These are phyloP conservation scores for Zygosaccharomyces bisporus DNA, from an alignment of 805 yeast genomes.

Conservation along the genomic window DNA sequence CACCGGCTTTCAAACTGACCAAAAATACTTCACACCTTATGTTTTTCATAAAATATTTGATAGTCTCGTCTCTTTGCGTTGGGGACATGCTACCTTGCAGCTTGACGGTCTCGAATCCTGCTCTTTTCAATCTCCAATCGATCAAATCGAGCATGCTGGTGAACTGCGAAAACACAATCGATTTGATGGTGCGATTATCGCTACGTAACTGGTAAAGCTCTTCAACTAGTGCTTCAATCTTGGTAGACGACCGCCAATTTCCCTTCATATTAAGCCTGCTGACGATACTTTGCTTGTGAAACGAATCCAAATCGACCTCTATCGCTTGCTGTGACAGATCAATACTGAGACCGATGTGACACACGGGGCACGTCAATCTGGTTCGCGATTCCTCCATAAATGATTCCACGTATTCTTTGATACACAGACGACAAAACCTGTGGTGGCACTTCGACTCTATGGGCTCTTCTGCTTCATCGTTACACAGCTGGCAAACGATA, in stretches of 20 bases:
- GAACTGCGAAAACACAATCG: slow-evolving; percentile 96
- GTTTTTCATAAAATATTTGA: slow-evolving; percentile 87
- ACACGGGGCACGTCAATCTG: slow-evolving; percentile 85
- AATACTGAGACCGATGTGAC: slow-evolving; percentile 89
- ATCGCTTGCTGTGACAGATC: slow-evolving; percentile 85
- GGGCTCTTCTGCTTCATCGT: slow-evolving; percentile 97
- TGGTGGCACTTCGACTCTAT: slow-evolving; percentile 94
- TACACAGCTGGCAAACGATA: slow-evolving; percentile 88
- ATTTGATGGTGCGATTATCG: slow-evolving; percentile 83
- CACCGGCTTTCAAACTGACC: slow-evolving; percentile 96
- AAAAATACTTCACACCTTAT: slow-evolving; percentile 89
- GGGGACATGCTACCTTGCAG: slow-evolving; percentile 98
- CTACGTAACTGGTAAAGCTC: slow-evolving; percentile 84
- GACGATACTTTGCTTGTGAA: slow-evolving; percentile 63
- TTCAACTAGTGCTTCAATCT: slow-evolving; percentile 93
- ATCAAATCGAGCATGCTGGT: slow-evolving; percentile 94
- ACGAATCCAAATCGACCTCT: slow-evolving; percentile 53
- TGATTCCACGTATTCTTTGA: slow-evolving; percentile 84
- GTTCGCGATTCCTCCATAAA: slow-evolving; percentile 53
- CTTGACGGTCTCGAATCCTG: slow-evolving; percentile 93
- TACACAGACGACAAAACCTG: slow-evolving; percentile 87
- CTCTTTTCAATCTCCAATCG: slow-evolving; percentile 92
- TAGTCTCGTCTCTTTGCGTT: slow-evolving; percentile 86
- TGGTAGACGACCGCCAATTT: slow-evolving; percentile 91
- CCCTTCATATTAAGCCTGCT: slow-evolving; percentile 85